Conservation (phyloP, 768 basidiomycete genomes). For the Tricholoma saponaceum region DNA sequence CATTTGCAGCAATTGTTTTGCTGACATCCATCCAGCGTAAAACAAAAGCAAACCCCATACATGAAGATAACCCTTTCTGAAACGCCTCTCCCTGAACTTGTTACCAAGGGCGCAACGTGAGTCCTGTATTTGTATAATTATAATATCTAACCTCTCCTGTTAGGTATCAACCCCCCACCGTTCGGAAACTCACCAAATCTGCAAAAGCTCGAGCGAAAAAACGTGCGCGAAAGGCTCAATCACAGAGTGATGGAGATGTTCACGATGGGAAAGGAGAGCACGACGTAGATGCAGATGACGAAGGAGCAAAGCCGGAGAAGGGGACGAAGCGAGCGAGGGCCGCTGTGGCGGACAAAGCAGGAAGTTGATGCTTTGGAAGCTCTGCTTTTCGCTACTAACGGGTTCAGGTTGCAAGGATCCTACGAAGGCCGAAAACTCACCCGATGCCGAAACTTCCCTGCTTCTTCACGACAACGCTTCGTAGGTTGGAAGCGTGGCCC, state of each 20-base stretch:
- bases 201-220: conserved; percentile 54
- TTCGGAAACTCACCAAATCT: conserved; percentile 52
- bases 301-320: not conserved
- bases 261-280: not conserved
- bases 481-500: too few relatives aligned
- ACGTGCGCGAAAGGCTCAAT: conserved; percentile 20
- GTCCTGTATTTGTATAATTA: conserved; percentile 15
- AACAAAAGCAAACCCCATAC: conserved; percentile 55
- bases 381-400: too few relatives aligned
- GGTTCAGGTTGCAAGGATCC: too few relatives aligned
- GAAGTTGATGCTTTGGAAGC: not conserved
- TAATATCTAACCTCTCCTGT: not conserved
- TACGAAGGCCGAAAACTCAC: too few relatives aligned
- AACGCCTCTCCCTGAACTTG: conserved; percentile 35
- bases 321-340: not conserved
- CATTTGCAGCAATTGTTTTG: not conserved
- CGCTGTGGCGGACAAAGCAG: not conserved
- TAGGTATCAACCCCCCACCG: conserved; percentile 55
- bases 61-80: conserved; percentile 68
- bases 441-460: too few relatives aligned
- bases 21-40: conserved; percentile 34
- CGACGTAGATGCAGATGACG: not conserved
- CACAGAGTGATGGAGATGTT: not conserved
- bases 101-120: conserved; percentile 47
- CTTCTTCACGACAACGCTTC: too few relatives aligned